Base-by-base conservation (phyloP, 129 eudicot genomes). In the Helianthus tuberosus region DNA sequence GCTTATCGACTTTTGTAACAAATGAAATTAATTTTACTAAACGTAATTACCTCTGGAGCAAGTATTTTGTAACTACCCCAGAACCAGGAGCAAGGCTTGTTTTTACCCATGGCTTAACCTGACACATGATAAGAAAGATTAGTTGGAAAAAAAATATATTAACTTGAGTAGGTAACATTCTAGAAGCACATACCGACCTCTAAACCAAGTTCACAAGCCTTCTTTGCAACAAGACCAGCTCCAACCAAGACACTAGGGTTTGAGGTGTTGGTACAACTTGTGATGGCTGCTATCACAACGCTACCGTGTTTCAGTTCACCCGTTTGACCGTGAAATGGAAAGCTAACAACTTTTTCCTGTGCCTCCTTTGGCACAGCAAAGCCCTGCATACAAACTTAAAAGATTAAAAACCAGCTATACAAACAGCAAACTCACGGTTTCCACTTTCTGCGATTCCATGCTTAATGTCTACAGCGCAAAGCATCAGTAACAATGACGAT, bases 161-260 rank as follows among this genome's bases (percentile, higher is more conserved):
- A 47, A 25, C 48, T 0, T n/a, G 38, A 29, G 60, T 23, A 44
- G n/a, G 46, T 52, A 41, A 73, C 64, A 72, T 54, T 36, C n/a
- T 15, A 69, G 14, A 41, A 41, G 2, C 2, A 27, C 46, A 76
- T 7, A 67, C 86, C 27, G 17, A 91, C 99, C 97, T 91, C 86
- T 85, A 95, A 82, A 67, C 99, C 99, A 70, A 95, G 86, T 70
- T 95, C 99, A 73, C 89, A 83, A n/a, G 99, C 99, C 79, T 95
- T 95, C 79, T 95, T 95, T 5, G 99, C 99, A 64, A 95, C 97
- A 79, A 95, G 96, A 78, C 92, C 99, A 62, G 97, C 99, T 61
- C 97, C 99, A 67, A 95, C 89, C 99, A 95, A 91, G 76, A 95
- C 99, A 87, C 97, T 95, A 54, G 99, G 99, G 84, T 95, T 95